Conservation (phyloP, 2,329 filamentous ascomycete species). For the Microdochium trichocladiopsis region DNA sequence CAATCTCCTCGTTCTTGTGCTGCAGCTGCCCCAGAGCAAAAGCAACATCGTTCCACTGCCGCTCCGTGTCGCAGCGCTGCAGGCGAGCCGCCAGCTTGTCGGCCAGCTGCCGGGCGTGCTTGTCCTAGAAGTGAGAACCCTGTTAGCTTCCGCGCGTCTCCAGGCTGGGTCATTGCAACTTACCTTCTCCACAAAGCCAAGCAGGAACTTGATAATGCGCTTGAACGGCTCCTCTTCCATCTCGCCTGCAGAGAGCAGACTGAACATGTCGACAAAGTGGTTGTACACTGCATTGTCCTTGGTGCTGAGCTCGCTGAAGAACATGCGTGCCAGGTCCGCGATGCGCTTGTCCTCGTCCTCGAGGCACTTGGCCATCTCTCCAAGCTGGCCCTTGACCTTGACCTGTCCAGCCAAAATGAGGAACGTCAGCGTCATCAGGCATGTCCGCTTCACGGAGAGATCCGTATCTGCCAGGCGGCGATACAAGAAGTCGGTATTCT, state of each 20-base stretch:
- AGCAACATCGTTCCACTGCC: slow-evolving; percentile 96
- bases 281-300: slow-evolving; percentile 99
- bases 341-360: slow-evolving; percentile 95
- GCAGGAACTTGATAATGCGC: slow-evolving; percentile 83
- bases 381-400: slow-evolving; percentile 97
- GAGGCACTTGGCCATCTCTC: slow-evolving; percentile 98
- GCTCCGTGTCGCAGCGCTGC: slow-evolving; percentile 78
- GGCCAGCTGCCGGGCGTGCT: slow-evolving; percentile 90
- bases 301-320: slow-evolving; percentile 94
- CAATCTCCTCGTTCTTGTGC: slow-evolving; percentile 89
- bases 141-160: slow-evolving; percentile 8
- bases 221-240: slow-evolving; percentile 82
- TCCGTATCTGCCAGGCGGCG: slow-evolving; percentile 85
- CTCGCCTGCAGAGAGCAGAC: slow-evolving; percentile 75
- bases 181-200: slow-evolving; percentile 97
- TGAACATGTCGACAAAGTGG: slow-evolving; percentile 99
- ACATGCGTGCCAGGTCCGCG: slow-evolving; percentile 91
- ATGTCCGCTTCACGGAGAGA: slow-evolving; percentile 88
- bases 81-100: slow-evolving; percentile 88
- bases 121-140: slow-evolving; percentile 57
- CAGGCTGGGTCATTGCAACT: slow-evolving; percentile 16
- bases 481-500: slow-evolving; percentile 98
- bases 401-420: slow-evolving; percentile 94
- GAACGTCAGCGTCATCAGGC: slow-evolving; percentile 97
- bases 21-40: slow-evolving; percentile 84